Evolutionary conservation across 345 rosid species (phyloP), one percentile per base, ranked within the genome.

Genomic region (Gossypium arboreum): DNA sequence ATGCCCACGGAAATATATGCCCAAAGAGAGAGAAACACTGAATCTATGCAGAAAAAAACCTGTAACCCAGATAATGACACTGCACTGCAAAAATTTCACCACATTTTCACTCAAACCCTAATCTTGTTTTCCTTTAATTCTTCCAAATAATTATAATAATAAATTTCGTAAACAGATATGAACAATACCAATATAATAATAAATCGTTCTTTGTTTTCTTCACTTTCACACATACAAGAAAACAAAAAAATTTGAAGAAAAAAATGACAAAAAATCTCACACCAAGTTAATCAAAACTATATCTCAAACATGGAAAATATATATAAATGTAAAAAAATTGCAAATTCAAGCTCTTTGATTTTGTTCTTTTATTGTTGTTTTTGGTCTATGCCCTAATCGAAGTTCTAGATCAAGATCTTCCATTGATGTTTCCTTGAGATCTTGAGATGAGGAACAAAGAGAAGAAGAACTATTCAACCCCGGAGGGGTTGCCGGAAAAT

Each of bases 401-500:
- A 93, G 97, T 83, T 91, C 98, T 72, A 94, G 89, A 90, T 94
- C 98, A 79, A 87, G 77, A 78, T 90, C 97, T 82, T 90, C 94
- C 70, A 70, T 74, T 24, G 77, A 80, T 25, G 81, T 47, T 50
- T 84, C 86, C 75, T 75, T 69, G 10, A 69, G 47, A 44, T 44
- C 48, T 72, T 75, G 79, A 65, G 57, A 50, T 25, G 77, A 73
- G 84, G 73, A 44, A 64, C 68, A 68, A 13, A 45, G 67, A 58
- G 82, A 54, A 68, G 86, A 76, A 5, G 58, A 69, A 66, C 83
- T 64, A 56, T 71, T 57, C 18, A 76, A 16, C 22, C 58, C 77
- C 7, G 25, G 48, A 43, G 79, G 51, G 22, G 75, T 48, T 29
- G 52, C 55, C 0, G 72, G 83, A 43, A 73, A 70, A 68, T 69